Conservation (phyloP, 495 filamentous ascomycete species). For the Tuber melanosporum region DNA sequence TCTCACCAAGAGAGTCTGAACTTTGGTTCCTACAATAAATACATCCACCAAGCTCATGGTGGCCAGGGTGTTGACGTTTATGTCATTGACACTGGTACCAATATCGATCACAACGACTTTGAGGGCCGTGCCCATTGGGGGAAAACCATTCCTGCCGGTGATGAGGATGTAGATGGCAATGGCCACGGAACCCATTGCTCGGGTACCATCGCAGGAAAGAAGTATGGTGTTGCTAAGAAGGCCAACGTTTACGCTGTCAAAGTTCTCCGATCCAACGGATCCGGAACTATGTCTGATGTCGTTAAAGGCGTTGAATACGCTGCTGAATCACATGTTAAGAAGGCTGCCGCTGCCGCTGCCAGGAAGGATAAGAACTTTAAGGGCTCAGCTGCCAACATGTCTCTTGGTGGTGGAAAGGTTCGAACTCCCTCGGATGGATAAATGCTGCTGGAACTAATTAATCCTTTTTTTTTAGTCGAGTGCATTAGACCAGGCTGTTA, state of each 20-base stretch:
- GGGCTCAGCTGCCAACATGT: conserved; percentile 99
- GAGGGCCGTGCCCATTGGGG: conserved; percentile 93
- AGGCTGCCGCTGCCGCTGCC: conserved; percentile 60
- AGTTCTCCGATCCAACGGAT: conserved; percentile 94
- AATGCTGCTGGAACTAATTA: conserved; percentile 13
- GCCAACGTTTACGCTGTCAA: conserved; percentile 95
- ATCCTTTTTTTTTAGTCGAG: conserved; percentile 49
- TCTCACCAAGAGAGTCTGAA: conserved; percentile 81
- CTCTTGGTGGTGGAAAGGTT: conserved; percentile 83
- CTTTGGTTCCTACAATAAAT: conserved; percentile 96
- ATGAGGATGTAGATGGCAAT: conserved; percentile 89
- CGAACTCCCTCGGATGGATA: neutral
- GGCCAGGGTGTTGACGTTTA: conserved; percentile 99
- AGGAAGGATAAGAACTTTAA: conserved; percentile 88
- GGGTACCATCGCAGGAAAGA: conserved; percentile 93
- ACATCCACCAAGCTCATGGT: conserved; percentile 80
- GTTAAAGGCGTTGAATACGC: conserved; percentile 98
- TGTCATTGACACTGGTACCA: conserved; percentile 96
- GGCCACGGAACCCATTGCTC: conserved; percentile 99
- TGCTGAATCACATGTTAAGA: conserved; percentile 66
- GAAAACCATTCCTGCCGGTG: conserved; percentile 81
- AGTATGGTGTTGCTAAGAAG: conserved; percentile 99
- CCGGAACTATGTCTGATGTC: conserved; percentile 97
- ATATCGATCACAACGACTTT: conserved; percentile 90
- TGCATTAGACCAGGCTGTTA: conserved; percentile 84